Base-by-base conservation (phyloP, 768 basidiomycete genomes). In the Mycena indigotica region DNA sequence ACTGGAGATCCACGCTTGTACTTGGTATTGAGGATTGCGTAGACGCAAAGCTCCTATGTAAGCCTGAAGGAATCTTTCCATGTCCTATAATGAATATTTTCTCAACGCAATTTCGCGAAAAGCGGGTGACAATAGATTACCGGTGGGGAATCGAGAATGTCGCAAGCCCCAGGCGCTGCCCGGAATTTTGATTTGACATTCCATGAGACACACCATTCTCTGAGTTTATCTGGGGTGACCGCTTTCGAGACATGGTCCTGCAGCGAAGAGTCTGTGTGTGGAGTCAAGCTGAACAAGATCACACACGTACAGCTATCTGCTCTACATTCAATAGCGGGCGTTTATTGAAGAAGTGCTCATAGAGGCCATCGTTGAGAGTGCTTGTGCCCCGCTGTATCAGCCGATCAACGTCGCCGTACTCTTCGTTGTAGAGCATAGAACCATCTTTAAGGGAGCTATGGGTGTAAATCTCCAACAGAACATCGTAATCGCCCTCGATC, bases 21-120 rank as follows among this genome's bases (percentile, higher is more conserved):
- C 75, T 5, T 69, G 65, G 3, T 65, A 41, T 30, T 81, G 65
- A 21, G 87, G 88, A 53, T 76, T 80, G 50, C 82, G 80, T n/a
- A 80, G 73, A 67, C 81, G 86, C 13, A 87, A 69, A n/a, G 86
- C 88, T 8, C 86, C 88, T 13, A 89, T 73, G 60, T 88, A 89
- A 19, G 81, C 80, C 63, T 81, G 65, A 60, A 87, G 87, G 49
- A 85, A 79, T 41, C 69, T 71, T 25, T 75, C 75, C 53, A 82
- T 79, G 69, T 85, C 85, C 87, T 89, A 59, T 17, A n/a, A n/a
- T n/a, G n/a, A n/a, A n/a, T n/a, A n/a, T n/a, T n/a, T n/a, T n/a
- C n/a, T n/a, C n/a, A n/a, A 8, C 13, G 32, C 32, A 35, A 8
- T 35, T 35, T 8, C 8, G 32, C 8, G 17, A 35, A 28, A 29